Evolutionary conservation across 495 filamentous ascomycete genomes (phyloP).

Genomic region (Daldinia vernicosa): DNA sequence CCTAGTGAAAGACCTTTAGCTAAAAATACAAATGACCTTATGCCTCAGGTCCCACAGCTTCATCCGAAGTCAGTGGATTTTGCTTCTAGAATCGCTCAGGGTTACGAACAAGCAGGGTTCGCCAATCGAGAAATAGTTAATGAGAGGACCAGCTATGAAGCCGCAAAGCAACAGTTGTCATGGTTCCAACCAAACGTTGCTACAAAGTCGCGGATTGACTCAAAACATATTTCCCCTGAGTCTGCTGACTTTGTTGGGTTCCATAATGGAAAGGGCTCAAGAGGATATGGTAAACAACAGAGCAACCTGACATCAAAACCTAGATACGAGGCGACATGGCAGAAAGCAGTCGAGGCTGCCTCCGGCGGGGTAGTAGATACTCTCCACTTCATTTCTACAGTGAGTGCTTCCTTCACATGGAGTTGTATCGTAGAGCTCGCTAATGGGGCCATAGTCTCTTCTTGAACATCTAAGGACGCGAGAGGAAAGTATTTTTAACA

Average conservation of each 20-base stretch:
- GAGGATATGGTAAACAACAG: background rate
- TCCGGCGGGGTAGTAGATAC: conserved; percentile 29
- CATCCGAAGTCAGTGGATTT: conserved; percentile 28
- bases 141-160: background rate
- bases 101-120: conserved; percentile 1
- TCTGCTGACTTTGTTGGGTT: background rate
- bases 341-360: conserved; percentile 30
- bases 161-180: background rate
- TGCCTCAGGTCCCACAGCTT: conserved; percentile 6
- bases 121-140: background rate
- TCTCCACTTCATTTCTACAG: conserved; percentile 32
- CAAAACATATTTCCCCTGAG: background rate
- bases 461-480: conserved; percentile 32
- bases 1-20: background rate
- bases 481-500: conserved; percentile 26
- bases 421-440: background rate
- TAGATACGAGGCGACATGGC: conserved; percentile 22
- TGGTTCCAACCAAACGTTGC: background rate
- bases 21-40: conserved; percentile 1
- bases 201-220: background rate
- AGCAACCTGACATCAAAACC: background rate
- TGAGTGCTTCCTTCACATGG: background rate
- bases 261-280: background rate
- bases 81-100: conserved; percentile 18
- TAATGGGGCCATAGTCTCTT: conserved; percentile 18